Conservation (phyloP, 2,329 filamentous ascomycete species). For the Pseudocercospora vitis region DNA sequence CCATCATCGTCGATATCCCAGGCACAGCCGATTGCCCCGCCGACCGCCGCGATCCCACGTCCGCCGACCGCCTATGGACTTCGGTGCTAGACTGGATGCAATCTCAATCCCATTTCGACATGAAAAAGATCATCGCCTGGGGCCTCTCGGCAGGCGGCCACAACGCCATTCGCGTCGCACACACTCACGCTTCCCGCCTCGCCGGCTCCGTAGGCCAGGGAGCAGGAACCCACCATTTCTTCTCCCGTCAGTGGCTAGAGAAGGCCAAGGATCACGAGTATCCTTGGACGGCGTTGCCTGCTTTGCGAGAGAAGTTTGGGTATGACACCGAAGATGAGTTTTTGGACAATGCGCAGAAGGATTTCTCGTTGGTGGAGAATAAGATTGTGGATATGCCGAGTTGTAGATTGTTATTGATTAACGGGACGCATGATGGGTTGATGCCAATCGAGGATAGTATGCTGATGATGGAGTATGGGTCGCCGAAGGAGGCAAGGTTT, state of each 20-base stretch:
- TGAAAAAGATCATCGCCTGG: conserved; percentile 60
- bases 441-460: conserved; percentile 69
- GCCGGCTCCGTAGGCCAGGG: conserved; percentile 62
- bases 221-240: conserved; percentile 63
- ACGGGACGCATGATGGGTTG: conserved; percentile 63
- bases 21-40: conserved; percentile 68
- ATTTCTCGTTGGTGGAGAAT: conserved; percentile 62
- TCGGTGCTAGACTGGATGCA: conserved; percentile 63
- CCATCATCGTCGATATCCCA: conserved; percentile 54
- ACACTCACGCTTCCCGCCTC: conserved; percentile 61
- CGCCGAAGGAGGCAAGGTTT: conserved; percentile 65
- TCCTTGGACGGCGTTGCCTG: conserved; percentile 39
- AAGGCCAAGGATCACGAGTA: conserved; percentile 65
- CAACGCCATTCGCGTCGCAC: conserved; percentile 64
- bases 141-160: conserved; percentile 67
- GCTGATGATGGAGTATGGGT: conserved; percentile 63
- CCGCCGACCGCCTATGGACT: conserved; percentile 62
- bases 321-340: conserved; percentile 59
- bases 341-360: conserved; percentile 55
- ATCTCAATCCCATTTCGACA: conserved; percentile 54
- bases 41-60: conserved; percentile 59
- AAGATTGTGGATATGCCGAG: conserved; percentile 59
- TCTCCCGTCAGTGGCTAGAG: conserved; percentile 60
- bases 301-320: conserved; percentile 62
- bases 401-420: conserved; percentile 58